Conservation (phyloP, 2,329 filamentous ascomycete species). For the Trichoderma aggressivum region DNA sequence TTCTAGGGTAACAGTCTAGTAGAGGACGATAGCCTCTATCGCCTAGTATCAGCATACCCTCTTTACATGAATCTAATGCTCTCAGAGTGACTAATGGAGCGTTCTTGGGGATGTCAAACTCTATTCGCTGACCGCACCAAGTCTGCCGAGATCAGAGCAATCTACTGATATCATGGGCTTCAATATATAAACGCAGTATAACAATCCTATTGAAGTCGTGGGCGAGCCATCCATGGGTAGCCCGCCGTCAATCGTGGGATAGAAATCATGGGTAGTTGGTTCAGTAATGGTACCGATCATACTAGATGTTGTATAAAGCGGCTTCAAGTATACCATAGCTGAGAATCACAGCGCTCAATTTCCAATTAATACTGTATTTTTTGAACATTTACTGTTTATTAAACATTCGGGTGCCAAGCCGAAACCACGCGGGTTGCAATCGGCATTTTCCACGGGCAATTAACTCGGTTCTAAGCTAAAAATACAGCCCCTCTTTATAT, state of each 20-base stretch:
- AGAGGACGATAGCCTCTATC: too few species aligned
- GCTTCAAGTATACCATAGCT: not conserved
- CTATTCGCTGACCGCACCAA: not conserved
- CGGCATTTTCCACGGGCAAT: not conserved
- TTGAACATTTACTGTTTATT: not conserved
- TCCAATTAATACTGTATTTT: not conserved
- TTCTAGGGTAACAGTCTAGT: not conserved
- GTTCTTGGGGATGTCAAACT: not conserved
- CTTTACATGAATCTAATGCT: not conserved
- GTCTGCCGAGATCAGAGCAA: not conserved
- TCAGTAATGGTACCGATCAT: not conserved
- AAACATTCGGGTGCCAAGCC: not conserved
- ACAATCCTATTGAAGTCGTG: not conserved
- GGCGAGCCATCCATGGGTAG: not conserved
- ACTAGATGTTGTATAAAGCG: not conserved
- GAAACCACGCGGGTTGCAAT: not conserved
- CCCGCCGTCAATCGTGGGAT: not conserved
- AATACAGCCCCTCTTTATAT: not conserved
- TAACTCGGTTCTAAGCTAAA: not conserved
- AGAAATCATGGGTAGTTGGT: not conserved
- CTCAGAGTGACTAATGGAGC: not conserved
- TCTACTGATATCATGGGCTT: not conserved
- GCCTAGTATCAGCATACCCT: not conserved
- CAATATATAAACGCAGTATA: not conserved
- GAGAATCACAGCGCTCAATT: not conserved